phyloP scores from a whole-genome alignment of 331 rosid species.

The Acacia concinna region DNA sequence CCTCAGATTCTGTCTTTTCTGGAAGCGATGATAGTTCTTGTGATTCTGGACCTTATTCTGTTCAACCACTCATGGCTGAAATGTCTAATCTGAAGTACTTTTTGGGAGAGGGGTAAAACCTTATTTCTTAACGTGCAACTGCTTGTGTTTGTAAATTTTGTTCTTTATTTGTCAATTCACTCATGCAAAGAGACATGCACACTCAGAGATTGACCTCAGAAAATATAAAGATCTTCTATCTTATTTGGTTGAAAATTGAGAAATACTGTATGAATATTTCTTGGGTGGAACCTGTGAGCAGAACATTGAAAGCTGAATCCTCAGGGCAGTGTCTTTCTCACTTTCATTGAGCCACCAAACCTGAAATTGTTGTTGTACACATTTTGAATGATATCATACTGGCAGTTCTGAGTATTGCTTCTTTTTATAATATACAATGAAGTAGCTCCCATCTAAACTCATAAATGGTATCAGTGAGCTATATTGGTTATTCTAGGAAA shows the following conservation, averaged over 20 bases:
- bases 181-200: not conserved
- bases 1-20: conserved; percentile 32
- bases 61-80: conserved; percentile 54
- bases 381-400: not conserved
- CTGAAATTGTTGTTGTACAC: conserved; percentile 16
- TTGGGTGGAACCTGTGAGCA: conserved; percentile 17
- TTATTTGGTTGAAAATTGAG: conserved; percentile 7
- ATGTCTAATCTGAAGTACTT: conserved; percentile 62
- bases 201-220: not conserved
- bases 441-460: conserved; percentile 4
- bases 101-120: conserved; percentile 81
- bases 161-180: conserved; percentile 6
- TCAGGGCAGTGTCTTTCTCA: not conserved
- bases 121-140: conserved; percentile 14
- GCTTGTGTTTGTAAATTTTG: not conserved
- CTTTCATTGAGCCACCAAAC: not conserved
- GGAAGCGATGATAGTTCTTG: conserved; percentile 35
- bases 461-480: conserved; percentile 6
- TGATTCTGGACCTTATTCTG: conserved; percentile 46
- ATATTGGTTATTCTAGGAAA: not conserved
- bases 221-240: not conserved
- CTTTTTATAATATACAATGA: not conserved
- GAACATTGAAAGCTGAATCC: conserved; percentile 20
- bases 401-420: conserved; percentile 25
- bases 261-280: conserved; percentile 1